A percentile compares a stretch with the other conserved stretches of the same genome.
Conservation (phyloP, 2,329 filamentous ascomycete genomes). For the Monosporascus sp. region DNA sequence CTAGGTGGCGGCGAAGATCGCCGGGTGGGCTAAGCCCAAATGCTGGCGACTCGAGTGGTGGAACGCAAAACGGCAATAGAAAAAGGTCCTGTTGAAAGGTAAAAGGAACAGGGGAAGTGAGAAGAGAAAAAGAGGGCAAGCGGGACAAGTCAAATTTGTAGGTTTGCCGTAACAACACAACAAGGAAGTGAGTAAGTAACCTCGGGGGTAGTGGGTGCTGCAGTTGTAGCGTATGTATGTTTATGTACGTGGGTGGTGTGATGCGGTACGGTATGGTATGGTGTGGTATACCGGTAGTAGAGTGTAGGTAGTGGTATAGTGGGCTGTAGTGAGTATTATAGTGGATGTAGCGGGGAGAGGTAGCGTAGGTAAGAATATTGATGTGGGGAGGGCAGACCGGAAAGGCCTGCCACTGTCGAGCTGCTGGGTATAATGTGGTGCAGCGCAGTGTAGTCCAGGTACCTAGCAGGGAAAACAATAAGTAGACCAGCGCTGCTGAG, state of each 20-base stretch:
- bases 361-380: background rate
- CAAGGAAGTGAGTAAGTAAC: too few species aligned
- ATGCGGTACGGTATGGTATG: too few species aligned
- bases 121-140: background rate
- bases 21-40: constrained; percentile 30
- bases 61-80: constrained; percentile 24
- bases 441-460: background rate
- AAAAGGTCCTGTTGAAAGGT: background rate
- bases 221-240: too few species aligned
- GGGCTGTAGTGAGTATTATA: background rate
- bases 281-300: too few species aligned
- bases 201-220: too few species aligned
- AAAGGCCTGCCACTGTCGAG: background rate
- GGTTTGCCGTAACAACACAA: too few species aligned
- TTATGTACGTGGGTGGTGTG: too few species aligned
- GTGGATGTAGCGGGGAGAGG: background rate
- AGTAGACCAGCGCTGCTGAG: too few species aligned
- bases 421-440: background rate
- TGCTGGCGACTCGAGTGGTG: constrained; percentile 21
- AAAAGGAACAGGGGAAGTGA: background rate
- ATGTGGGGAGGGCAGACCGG: background rate
- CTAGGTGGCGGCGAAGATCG: constrained; percentile 26
- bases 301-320: background rate
- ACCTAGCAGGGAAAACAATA: too few species aligned
- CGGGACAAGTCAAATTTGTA: background rate